Base-by-base conservation (phyloP, 2,329 filamentous ascomycete genomes). In the Atkinsonella hypoxylon region DNA sequence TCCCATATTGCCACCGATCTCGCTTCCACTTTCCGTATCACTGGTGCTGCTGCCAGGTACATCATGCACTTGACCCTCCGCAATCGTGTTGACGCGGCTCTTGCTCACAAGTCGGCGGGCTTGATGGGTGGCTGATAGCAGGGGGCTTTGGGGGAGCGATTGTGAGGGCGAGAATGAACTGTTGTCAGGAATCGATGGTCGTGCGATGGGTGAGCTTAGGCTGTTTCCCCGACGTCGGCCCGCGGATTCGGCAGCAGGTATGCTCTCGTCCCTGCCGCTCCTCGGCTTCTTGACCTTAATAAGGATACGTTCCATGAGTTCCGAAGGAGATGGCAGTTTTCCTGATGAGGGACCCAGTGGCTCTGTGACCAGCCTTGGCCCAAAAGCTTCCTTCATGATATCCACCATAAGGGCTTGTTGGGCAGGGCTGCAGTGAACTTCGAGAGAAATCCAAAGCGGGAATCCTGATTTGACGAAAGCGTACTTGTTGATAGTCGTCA, bases 401-500 rank as follows among this genome's bases (percentile, higher is more conserved):
- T 85, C 81, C 20, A 89, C 86, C 93, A 98, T 97, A 43, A 81
- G 78, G 18, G 80, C 74, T 66, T 98, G 93, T 64, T 97, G 93
- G 12, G 82, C 73, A 2, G 82, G 71, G 58, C 80, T 87, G 76
- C 93, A 97, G 64, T 97, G 93, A 4, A 97, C 90, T 66, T 98
- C 93, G 13, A 98, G 83, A 1, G 93, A 97, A 55, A 98, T 83
- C 72, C 93, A 95, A 15, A 98, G 75, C 0, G 93, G 93, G 58
- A 90, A 96, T 20, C 79, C 79, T n/a, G 87, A 89, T 51, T 85
- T 84, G 56, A 83, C 76, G 62, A 98, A 98, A 2, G 93, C 93
- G 64, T 96, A 96, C 64, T 91, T 90, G 67, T 90, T 88, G 65
- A 98, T 93, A 47, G 90, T 89, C 26, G 83, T 85, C 70, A 98